These are phyloP conservation scores for Sporopachydermia cereana DNA, from an alignment of 1,139 yeast species.

Conservation along the genomic window DNA sequence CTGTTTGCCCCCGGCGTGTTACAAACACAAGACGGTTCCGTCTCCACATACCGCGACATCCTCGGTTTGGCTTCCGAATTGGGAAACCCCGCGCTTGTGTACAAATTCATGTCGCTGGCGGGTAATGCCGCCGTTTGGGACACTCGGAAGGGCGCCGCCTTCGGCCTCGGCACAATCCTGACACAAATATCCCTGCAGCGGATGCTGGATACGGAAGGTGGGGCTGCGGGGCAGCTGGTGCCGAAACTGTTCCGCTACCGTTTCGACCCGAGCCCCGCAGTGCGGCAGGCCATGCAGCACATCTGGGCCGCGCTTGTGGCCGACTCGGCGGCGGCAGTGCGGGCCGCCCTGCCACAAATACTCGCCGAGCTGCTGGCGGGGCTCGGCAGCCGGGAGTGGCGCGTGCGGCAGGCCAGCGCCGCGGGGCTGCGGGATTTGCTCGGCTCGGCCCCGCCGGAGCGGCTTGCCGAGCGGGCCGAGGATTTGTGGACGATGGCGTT, in stretches of 20 bases:
- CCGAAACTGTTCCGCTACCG: constrained; percentile 78
- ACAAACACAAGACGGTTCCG: constrained; percentile 73
- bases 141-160: constrained; percentile 87
- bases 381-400: constrained; percentile 84
- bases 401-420: constrained; percentile 84
- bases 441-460: constrained; percentile 43
- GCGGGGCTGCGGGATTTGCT: constrained; percentile 62
- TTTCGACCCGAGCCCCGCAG: constrained; percentile 72
- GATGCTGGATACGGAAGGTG: constrained; percentile 41
- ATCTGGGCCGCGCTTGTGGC: constrained; percentile 72
- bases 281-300: constrained; percentile 73
- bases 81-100: constrained; percentile 90
- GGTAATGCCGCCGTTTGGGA: constrained; percentile 86
- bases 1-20: constrained; percentile 74
- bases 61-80: constrained; percentile 82
- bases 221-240: constrained; percentile 47
- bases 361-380: constrained; percentile 52
- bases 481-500: constrained; percentile 83
- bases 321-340: constrained; percentile 47
- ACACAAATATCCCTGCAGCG: constrained; percentile 67
- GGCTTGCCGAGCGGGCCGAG: constrained; percentile 43
- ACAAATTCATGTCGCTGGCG: constrained; percentile 88
- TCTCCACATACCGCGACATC: constrained; percentile 72
- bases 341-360: constrained; percentile 43
- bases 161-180: constrained; percentile 78